Base-by-base conservation (phyloP, 148 eudicot genomes). In the Silene uniflora region DNA sequence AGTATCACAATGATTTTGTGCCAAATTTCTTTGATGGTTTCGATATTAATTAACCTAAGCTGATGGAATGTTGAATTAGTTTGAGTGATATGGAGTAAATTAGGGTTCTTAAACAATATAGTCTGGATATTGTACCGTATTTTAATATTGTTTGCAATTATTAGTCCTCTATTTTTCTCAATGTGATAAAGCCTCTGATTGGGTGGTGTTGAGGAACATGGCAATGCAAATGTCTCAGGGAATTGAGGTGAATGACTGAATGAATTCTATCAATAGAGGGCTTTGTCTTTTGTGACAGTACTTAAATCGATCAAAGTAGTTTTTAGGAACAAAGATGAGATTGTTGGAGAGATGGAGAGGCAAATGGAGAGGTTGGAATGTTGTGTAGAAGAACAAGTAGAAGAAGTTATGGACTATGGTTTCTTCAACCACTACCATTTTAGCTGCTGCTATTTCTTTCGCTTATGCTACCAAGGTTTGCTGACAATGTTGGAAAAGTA, bases 351-450 rank as follows among this genome's bases (percentile, higher is more conserved):
- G 66, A 89, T 89, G 93, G 79, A 79, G 81, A 69, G 76, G 64
- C 78, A 91, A 52, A 10, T 91, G 65, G 92, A 82, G 84, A 29
- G 71, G 6, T 76, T 94, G 76, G 80, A 90, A 69, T 59, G 18
- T 9, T 72, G 84, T 8, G 88, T 91, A 1, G 60, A 70, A 7
- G 92, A 77, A 61, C 21, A 90, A 92, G 84, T 84, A 83, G 83
- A 92, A 89, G 86, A 85, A 77, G 82, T 85, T 92, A 32, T 92
- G 93, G 97, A 80, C 96, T 12, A 0, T 86, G 75, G 84, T 92
- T 55, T 89, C 93, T 0, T 95, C 97, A 3, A 96, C 89, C 1
- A 86, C 97, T 29, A 87, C 97, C 2, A 39, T 92, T 68, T 60
- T 92, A 17, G 98, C 97, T 69, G 97, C 96, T 21, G 86, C 82